Base-by-base conservation (phyloP, 495 filamentous ascomycete genomes). In the Polyplosphaeria fusca region DNA sequence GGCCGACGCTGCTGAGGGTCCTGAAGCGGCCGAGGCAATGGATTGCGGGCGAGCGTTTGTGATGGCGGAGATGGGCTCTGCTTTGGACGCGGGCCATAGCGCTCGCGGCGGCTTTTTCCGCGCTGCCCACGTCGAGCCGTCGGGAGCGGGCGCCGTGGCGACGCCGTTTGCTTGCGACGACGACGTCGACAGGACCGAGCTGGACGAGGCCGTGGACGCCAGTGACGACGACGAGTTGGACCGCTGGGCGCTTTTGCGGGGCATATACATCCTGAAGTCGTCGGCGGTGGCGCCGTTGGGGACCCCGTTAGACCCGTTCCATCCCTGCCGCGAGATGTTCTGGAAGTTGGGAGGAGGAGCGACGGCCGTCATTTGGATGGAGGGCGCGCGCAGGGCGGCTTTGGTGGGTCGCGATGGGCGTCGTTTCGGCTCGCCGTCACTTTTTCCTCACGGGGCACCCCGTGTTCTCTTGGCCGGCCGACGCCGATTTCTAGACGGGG, bases 291-390 rank as follows among this genome's bases (percentile, higher is more conserved):
- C 77, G 66, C 79, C 79, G 73, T 81, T 79, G 79, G 87, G 81
- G 71, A 82, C 83, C 75, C 82, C 82, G 82, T 85, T 85, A 85
- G 79, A 74, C 38, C 39, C 51, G 79, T 77, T 75, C 83, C 82
- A 86, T 83, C 76, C 76, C 71, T 81, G 74, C 55, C 83, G 77
- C 54, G 82, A 78, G 69, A 77, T 79, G 67, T 82, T 79, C 77
- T 91, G 84, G 72, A 96, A 91, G 73, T 85, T 91, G 72, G 88
- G 88, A 59, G 88, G 90, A 76, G 84, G 88, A 68, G 91, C 93
- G 74, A 98, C 92, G 73, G 93, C 93, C 81, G 93, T 98, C 93
- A 98, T 98, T 67, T 67, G 66, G 71, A 69, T 24, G 32, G 63
- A 74, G 74, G 71, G 75, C 22, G 38, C 52, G 52, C 49, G 42